Conservation (phyloP, 495 filamentous ascomycete genomes). For the Annulohypoxylon maeteangense region DNA sequence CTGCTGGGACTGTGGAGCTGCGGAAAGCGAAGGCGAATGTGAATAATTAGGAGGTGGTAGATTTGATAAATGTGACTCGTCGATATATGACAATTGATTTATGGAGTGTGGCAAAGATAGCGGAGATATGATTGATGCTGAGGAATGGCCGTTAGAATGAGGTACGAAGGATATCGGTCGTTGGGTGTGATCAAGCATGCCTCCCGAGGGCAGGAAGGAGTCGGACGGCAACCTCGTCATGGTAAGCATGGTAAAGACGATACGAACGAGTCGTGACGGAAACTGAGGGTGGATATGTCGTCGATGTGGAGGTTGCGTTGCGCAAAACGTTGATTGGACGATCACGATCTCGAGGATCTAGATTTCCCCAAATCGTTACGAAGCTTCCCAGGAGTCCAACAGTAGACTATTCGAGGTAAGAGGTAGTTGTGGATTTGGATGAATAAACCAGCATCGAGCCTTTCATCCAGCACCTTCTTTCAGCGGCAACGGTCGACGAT, state of each 20-base stretch:
- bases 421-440: conserved; percentile 8
- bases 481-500: not conserved
- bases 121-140: conserved; percentile 55
- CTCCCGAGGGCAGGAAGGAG: conserved; percentile 39
- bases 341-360: conserved; percentile 21
- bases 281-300: conserved; percentile 13
- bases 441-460: conserved; percentile 30
- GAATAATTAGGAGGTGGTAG: conserved; percentile 44
- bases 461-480: conserved; percentile 4
- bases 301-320: conserved; percentile 23
- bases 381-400: conserved; percentile 5
- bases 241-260: conserved; percentile 36
- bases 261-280: not conserved
- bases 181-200: conserved; percentile 39
- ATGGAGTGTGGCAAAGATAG: conserved; percentile 52
- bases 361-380: conserved; percentile 17
- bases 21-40: conserved; percentile 37
- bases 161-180: conserved; percentile 35
- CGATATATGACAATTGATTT: conserved; percentile 47
- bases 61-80: conserved; percentile 33
- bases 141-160: conserved; percentile 45
- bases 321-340: conserved; percentile 6
- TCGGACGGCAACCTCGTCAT: conserved; percentile 42
- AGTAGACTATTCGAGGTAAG: not conserved
- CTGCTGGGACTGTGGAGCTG: conserved; percentile 23